These are phyloP conservation scores for Torulaspora franciscae DNA, from an alignment of 805 yeast species.

Conservation along the genomic window DNA sequence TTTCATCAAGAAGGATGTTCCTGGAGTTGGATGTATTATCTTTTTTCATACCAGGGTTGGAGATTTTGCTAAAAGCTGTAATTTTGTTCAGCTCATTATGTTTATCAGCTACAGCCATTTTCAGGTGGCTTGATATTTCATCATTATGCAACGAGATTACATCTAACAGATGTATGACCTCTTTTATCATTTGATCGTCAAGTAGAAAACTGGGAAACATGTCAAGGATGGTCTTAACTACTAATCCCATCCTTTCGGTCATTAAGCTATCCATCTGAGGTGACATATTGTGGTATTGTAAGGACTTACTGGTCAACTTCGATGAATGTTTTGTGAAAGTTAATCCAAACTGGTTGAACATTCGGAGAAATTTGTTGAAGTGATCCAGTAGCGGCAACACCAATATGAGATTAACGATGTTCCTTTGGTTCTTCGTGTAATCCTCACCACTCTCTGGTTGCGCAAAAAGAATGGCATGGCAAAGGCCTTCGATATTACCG, in stretches of 20 bases:
- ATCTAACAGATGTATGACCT: slow-evolving; percentile 50
- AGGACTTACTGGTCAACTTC: slow-evolving; percentile 19
- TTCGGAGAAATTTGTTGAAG: slow-evolving; percentile 40
- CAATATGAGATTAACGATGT: slow-evolving; percentile 39
- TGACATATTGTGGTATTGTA: slow-evolving; percentile 29
- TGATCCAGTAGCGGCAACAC: slow-evolving; percentile 55
- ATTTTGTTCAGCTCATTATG: slow-evolving; percentile 44
- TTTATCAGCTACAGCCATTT: slow-evolving; percentile 46
- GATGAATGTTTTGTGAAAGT: slow-evolving; percentile 33
- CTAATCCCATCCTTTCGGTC: slow-evolving; percentile 47
- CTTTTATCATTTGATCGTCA: slow-evolving; percentile 55
- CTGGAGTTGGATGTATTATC: not conserved
- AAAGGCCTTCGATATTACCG: slow-evolving; percentile 65
- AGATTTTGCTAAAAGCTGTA: slow-evolving; percentile 23
- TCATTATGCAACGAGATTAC: slow-evolving; percentile 45
- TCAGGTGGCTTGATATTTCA: slow-evolving; percentile 49
- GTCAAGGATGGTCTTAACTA: slow-evolving; percentile 52
- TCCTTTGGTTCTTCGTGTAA: slow-evolving; percentile 20
- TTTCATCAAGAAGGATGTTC: slow-evolving; percentile 21
- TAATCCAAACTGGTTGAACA: slow-evolving; percentile 42
- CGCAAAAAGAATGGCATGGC: slow-evolving; percentile 66
- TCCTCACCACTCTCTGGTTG: slow-evolving; percentile 37
- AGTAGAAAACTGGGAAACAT: slow-evolving; percentile 66
- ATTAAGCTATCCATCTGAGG: slow-evolving; percentile 38
- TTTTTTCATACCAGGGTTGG: slow-evolving; percentile 9